Conservation (phyloP, 2,329 filamentous ascomycete genomes). For the Penicillium freii region DNA sequence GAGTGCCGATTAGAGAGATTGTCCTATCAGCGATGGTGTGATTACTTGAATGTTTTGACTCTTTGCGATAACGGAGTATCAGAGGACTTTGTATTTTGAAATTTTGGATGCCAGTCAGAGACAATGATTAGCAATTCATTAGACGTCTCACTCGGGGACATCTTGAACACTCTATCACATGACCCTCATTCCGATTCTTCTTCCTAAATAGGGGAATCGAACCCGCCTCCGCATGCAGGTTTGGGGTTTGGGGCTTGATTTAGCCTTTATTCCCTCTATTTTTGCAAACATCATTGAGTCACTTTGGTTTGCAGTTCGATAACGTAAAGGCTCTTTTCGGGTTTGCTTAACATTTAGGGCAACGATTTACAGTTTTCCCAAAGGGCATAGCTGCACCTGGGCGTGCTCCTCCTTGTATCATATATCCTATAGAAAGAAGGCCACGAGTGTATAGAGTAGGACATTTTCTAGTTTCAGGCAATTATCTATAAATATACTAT, state of each 20-base stretch:
- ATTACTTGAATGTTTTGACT: slow-evolving; percentile 3
- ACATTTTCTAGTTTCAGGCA: no score
- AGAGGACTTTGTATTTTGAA: neutral
- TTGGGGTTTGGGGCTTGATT: neutral
- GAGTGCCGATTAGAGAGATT: neutral
- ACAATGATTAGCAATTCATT: neutral
- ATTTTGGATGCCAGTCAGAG: neutral
- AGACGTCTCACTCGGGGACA: neutral
- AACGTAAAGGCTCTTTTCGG: neutral
- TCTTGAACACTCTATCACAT: neutral
- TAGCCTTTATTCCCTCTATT: neutral
- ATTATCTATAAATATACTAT: neutral
- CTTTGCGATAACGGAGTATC: neutral
- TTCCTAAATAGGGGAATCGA: neutral
- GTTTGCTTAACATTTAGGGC: neutral
- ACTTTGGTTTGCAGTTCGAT: neutral
- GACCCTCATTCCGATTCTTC: neutral
- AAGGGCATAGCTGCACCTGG: neutral
- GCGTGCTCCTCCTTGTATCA: neutral
- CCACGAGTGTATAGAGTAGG: neutral
- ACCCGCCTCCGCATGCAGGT: neutral
- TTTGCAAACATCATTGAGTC: neutral
- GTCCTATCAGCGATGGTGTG: slow-evolving; percentile 2
- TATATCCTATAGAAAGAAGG: neutral
- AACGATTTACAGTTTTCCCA: neutral